phyloP scores from a whole-genome alignment of 1,284 basidiomycete genomes.

The Cutaneotrichosporon cavernicola region DNA sequence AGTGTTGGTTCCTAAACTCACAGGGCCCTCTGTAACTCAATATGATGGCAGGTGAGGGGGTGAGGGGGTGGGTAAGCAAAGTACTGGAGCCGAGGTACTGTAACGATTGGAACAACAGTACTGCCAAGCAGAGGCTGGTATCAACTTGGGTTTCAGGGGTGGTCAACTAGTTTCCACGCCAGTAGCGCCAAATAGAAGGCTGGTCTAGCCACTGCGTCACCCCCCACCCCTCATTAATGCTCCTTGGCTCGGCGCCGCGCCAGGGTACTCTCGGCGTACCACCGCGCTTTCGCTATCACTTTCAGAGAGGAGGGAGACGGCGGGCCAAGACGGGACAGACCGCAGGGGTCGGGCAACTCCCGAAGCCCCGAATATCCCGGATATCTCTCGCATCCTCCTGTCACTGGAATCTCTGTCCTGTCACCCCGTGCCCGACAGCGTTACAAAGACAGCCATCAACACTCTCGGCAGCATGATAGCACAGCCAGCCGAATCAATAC shows the following conservation, averaged over 20 bases:
- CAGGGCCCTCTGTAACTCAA: not conserved
- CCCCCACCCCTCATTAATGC: not conserved
- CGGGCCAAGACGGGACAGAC: no score
- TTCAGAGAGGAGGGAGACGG: no score
- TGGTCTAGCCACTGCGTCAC: not conserved
- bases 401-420: no score
- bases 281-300: no score
- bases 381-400: no score
- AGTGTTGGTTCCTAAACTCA: not conserved
- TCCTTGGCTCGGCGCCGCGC: not conserved
- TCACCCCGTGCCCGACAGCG: no score
- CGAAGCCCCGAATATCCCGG: no score
- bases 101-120: not conserved
- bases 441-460: not conserved
- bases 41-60: not conserved
- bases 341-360: not conserved
- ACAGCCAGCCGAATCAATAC: no score
- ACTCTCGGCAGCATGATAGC: no score
- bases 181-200: not conserved
- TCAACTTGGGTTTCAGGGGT: not conserved
- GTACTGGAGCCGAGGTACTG: not conserved
- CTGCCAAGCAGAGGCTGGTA: conserved; percentile 1
- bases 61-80: no score
- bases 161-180: not conserved
- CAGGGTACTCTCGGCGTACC: no score